Percentiles rank a stretch among this genome's conserved stretches.
These are phyloP conservation scores for Mimosa bimucronata DNA, from an alignment of 306 rosid species.

Conservation along the genomic window DNA sequence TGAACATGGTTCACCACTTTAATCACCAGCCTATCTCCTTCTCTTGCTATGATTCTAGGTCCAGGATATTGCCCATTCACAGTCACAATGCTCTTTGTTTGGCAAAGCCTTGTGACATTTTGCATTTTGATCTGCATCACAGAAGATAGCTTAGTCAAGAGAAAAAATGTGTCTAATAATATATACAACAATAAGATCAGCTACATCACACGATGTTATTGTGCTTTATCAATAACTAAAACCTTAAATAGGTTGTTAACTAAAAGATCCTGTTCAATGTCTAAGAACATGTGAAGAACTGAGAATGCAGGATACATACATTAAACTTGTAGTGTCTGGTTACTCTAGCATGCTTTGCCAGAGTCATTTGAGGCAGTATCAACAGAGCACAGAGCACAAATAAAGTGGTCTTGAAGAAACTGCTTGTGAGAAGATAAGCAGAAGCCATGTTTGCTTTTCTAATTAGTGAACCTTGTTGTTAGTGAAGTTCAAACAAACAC, in stretches of 20 bases:
- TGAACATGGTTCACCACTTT: slow-evolving; percentile 69
- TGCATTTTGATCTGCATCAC: slow-evolving; percentile 53
- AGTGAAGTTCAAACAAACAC: background rate
- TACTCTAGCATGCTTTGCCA: slow-evolving; percentile 53
- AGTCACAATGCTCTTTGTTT: slow-evolving; percentile 70
- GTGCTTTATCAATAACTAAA: no score
- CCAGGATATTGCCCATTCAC: slow-evolving; percentile 74
- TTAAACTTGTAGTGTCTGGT: slow-evolving; percentile 76
- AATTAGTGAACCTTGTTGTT: slow-evolving; percentile 1
- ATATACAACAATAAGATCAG: no score
- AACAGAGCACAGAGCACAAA: slow-evolving; percentile 42
- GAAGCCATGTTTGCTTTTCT: slow-evolving; percentile 38
- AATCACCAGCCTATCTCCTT: slow-evolving; percentile 65
- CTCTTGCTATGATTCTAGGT: slow-evolving; percentile 76
- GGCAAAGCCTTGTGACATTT: slow-evolving; percentile 69
- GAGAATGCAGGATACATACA: slow-evolving; percentile 41
- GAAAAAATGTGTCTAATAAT: background rate
- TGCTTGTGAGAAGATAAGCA: slow-evolving; percentile 26
- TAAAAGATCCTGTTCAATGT: no score
- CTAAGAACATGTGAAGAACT: background rate
- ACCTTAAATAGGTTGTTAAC: no score
- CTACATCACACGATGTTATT: no score
- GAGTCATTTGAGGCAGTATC: slow-evolving; percentile 44
- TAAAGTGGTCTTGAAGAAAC: slow-evolving; percentile 37
- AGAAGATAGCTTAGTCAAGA: background rate